Conservation (phyloP, 768 basidiomycete genomes). For the Rhizopogon sp. region DNA sequence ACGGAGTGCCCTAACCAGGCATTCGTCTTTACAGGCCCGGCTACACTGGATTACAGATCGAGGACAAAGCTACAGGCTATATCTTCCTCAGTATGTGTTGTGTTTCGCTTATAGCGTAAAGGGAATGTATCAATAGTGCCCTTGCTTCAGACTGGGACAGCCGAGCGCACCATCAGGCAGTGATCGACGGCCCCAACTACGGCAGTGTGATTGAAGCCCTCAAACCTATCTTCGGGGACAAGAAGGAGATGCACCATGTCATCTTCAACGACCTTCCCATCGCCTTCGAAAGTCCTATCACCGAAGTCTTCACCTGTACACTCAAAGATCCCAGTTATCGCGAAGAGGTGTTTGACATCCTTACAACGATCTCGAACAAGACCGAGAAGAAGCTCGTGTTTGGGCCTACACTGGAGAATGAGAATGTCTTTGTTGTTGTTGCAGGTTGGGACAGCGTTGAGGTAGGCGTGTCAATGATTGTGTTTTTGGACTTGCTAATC, state of each 20-base stretch:
- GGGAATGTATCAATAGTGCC: not conserved
- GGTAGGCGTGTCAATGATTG: slow-evolving; percentile 10
- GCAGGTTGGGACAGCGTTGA: slow-evolving; percentile 19
- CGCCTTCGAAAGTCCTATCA: slow-evolving; percentile 19
- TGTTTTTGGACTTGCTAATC: not conserved
- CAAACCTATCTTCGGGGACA: slow-evolving; percentile 2
- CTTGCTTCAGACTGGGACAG: slow-evolving; percentile 22
- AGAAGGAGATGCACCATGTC: slow-evolving; percentile 16
- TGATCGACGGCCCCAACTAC: slow-evolving; percentile 7
- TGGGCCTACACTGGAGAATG: slow-evolving; percentile 15
- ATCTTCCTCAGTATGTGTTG: slow-evolving; percentile 13
- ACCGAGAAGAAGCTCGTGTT: slow-evolving; percentile 12
- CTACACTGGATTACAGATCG: slow-evolving; percentile 17
- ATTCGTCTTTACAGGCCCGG: slow-evolving; percentile 7
- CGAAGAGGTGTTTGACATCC: slow-evolving; percentile 5
- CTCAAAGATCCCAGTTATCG: slow-evolving; percentile 22
- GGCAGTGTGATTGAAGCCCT: slow-evolving; percentile 1
- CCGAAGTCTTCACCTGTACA: slow-evolving; percentile 11
- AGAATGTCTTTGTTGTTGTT: slow-evolving; percentile 15
- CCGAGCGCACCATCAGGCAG: slow-evolving; percentile 13
- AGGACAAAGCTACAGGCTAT: slow-evolving; percentile 9
- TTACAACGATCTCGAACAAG: slow-evolving; percentile 9
- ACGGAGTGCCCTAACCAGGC: not conserved
- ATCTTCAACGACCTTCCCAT: slow-evolving; percentile 10
- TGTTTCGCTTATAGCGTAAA: not conserved